These are phyloP conservation scores for Puccinellia tenuiflora DNA, from an alignment of 176 grass and related monocot species.

Conservation along the genomic window DNA sequence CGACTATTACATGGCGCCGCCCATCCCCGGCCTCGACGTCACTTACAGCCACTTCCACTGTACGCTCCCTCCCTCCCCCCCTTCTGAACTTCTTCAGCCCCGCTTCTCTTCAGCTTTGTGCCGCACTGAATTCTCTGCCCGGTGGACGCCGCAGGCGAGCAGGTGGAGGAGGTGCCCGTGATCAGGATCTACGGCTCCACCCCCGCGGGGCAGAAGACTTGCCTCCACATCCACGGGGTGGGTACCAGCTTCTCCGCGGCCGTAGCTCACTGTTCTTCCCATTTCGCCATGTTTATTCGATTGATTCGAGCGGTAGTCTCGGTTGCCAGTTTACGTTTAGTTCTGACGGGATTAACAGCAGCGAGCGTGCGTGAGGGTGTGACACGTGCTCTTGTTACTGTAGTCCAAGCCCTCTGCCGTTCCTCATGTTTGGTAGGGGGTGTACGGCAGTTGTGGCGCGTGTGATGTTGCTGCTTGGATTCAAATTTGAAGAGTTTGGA, in stretches of 20 bases:
- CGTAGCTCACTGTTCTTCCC: not conserved
- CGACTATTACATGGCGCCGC: constrained; percentile 92
- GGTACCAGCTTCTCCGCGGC: not conserved
- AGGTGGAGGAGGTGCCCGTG: constrained; percentile 66
- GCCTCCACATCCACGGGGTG: constrained; percentile 88
- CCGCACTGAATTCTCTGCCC: not conserved
- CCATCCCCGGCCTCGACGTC: constrained; percentile 65
- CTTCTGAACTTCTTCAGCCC: not conserved
- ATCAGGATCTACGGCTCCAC: constrained; percentile 95
- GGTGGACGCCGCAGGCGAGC: constrained; percentile 30
- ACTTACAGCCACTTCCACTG: constrained; percentile 73
- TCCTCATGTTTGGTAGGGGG: too few relatives aligned
- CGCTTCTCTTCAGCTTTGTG: not conserved
- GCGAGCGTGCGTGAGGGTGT: not conserved
- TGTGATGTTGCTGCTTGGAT: not conserved
- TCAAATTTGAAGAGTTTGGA: constrained; percentile 30
- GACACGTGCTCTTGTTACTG: too few relatives aligned
- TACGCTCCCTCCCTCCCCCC: not conserved
- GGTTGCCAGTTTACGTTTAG: not conserved
- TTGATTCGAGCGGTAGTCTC: not conserved
- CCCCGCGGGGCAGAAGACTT: constrained; percentile 81
- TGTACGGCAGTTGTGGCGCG: not conserved
- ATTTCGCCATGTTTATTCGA: not conserved
- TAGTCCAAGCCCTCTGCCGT: too few relatives aligned
- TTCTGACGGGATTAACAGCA: not conserved